Conservation (phyloP, 2,329 filamentous ascomycete species). For the Aureobasidium sp. region DNA sequence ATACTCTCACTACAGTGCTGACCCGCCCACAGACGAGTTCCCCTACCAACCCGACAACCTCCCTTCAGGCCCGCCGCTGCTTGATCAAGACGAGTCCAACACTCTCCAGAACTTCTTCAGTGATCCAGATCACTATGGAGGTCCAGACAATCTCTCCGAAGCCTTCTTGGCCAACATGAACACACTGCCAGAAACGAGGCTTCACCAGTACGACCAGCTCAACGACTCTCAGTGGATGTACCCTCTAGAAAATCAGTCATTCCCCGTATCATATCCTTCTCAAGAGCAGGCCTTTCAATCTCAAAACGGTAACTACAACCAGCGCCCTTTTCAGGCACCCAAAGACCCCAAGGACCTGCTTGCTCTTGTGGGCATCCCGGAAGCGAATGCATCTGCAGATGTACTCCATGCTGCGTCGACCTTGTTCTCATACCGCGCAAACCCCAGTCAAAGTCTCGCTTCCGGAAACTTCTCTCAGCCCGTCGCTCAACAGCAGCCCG, state of each 20-base stretch:
- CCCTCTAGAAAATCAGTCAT: neutral
- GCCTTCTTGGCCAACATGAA: constrained; percentile 1
- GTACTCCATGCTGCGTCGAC: constrained; percentile 14
- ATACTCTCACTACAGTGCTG: neutral
- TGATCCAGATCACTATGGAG: constrained; percentile 14
- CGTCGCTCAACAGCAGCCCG: neutral
- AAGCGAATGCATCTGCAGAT: neutral
- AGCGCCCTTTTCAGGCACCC: neutral
- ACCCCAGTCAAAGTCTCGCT: neutral
- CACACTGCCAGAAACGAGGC: neutral
- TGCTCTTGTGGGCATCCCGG: neutral
- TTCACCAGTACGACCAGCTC: neutral
- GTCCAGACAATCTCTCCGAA: neutral
- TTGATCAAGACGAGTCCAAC: constrained; percentile 13
- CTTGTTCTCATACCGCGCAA: constrained; percentile 9
- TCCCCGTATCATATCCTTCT: neutral
- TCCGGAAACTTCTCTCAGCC: neutral
- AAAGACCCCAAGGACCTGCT: constrained; percentile 9
- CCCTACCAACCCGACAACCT: neutral
- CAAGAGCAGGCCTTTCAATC: neutral
- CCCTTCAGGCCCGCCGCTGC: constrained; percentile 13
- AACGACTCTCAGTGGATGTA: constrained; percentile 10
- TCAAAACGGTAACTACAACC: neutral
- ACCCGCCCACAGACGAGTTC: constrained; percentile 3
- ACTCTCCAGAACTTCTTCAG: constrained; percentile 17